Evolutionary conservation across 2,329 filamentous ascomycete genomes (phyloP).

Genomic region (Elsinoe fawcettii): DNA sequence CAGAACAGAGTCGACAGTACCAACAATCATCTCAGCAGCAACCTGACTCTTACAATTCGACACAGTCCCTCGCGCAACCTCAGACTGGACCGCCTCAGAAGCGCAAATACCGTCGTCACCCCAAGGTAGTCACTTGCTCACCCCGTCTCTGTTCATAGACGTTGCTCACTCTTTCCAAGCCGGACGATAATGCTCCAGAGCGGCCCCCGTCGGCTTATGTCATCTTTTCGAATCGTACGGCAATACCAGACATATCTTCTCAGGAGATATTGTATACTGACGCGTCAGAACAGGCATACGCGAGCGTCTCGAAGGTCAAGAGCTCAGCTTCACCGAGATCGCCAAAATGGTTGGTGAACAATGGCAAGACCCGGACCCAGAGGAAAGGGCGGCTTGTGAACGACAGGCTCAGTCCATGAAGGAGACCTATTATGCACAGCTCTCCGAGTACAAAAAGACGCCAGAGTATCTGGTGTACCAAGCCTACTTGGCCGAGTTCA

Average conservation of each 20-base stretch:
- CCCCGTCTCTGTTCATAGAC: background rate
- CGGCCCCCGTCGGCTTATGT: conserved; percentile 76
- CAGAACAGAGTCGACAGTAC: background rate
- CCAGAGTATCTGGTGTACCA: conserved; percentile 51
- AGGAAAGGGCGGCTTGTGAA: conserved; percentile 66
- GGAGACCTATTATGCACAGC: conserved; percentile 65
- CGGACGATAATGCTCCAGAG: conserved; percentile 73
- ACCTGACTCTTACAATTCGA: background rate
- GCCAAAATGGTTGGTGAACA: conserved; percentile 74
- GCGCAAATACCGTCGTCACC: conserved; percentile 69
- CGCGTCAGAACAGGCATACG: conserved; percentile 52
- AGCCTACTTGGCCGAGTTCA: conserved; percentile 66
- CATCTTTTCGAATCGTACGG: conserved; percentile 74
- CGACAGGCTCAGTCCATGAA: conserved; percentile 64
- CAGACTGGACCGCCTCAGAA: conserved; percentile 38
- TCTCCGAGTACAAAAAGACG: conserved; percentile 72
- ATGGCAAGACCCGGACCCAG: conserved; percentile 63
- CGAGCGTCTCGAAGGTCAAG: conserved; percentile 67
- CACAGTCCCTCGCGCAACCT: background rate
- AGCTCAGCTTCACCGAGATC: conserved; percentile 73
- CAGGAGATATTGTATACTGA: background rate
- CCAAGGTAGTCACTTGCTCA: conserved; percentile 46
- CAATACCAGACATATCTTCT: background rate
- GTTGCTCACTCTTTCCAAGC: conserved; percentile 36
- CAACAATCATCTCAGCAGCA: background rate